phyloP scores from a whole-genome alignment of 2,329 filamentous ascomycete genomes.

The Alternaria brassicae region DNA sequence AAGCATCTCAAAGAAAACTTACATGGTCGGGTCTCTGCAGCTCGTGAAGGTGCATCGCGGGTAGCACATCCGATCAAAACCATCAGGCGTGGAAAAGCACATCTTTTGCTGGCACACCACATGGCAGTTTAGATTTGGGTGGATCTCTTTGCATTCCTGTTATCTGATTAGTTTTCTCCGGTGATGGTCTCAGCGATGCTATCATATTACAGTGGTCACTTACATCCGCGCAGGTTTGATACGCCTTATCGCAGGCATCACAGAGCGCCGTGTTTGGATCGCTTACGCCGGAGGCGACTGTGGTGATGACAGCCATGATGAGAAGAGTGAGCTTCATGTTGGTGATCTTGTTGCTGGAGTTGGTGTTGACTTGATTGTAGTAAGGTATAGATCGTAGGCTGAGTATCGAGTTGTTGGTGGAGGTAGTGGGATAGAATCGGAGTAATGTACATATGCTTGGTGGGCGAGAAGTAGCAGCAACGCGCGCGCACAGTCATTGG shows the following conservation, averaged over 20 bases:
- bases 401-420: neutral
- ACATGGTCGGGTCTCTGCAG: neutral
- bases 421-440: neutral
- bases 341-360: neutral
- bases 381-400: neutral
- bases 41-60: neutral
- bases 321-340: slow-evolving; percentile 3
- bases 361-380: neutral
- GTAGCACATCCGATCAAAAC: neutral
- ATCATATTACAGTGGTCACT: neutral
- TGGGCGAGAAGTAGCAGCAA: neutral
- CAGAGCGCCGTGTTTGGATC: neutral
- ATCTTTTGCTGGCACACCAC: neutral
- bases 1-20: neutral
- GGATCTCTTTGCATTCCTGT: neutral
- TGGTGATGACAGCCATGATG: neutral
- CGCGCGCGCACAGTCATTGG: neutral
- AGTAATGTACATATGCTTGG: neutral
- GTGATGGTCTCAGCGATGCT: neutral
- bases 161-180: neutral
- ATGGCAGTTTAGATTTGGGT: neutral
- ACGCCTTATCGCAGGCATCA: neutral
- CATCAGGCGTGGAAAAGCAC: neutral
- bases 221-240: neutral
- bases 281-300: neutral